These are phyloP conservation scores for Malus sieversii DNA, from an alignment of 306 rosid species.

Conservation along the genomic window DNA sequence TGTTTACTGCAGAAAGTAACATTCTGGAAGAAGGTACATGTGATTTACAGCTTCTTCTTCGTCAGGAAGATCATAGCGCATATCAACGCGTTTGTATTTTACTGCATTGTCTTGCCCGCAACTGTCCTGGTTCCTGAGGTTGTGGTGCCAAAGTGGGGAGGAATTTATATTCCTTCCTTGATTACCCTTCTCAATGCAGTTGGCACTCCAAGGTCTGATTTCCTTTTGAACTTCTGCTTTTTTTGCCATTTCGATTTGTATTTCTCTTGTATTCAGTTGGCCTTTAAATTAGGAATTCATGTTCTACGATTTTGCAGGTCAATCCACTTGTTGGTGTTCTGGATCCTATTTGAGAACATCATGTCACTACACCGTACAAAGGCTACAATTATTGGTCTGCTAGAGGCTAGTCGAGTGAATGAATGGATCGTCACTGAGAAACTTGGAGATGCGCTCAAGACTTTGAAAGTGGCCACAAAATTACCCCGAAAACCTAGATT, in stretches of 20 bases:
- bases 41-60: conserved; percentile 84
- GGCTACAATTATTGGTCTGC: conserved; percentile 73
- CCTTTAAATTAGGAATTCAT: background rate
- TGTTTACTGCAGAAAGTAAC: conserved; percentile 60
- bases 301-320: conserved; percentile 41
- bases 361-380: conserved; percentile 85
- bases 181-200: conserved; percentile 73
- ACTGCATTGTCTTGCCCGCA: conserved; percentile 69
- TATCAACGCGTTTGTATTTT: conserved; percentile 63
- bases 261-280: background rate
- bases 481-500: conserved; percentile 36
- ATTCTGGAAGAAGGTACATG: conserved; percentile 67
- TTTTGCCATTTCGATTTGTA: background rate
- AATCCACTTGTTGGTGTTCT: conserved; percentile 55
- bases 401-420: conserved; percentile 60
- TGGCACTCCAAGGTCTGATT: conserved; percentile 67
- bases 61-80: conserved; percentile 79
- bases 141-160: conserved; percentile 74
- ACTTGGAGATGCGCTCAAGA: conserved; percentile 66
- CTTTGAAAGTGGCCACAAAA: conserved; percentile 31
- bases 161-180: conserved; percentile 68
- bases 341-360: conserved; percentile 87
- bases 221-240: background rate
- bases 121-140: conserved; percentile 83
- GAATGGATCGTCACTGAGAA: conserved; percentile 94